Conservation (phyloP, 2,329 filamentous ascomycete species). For the Colletotrichum neosansevieriae region DNA sequence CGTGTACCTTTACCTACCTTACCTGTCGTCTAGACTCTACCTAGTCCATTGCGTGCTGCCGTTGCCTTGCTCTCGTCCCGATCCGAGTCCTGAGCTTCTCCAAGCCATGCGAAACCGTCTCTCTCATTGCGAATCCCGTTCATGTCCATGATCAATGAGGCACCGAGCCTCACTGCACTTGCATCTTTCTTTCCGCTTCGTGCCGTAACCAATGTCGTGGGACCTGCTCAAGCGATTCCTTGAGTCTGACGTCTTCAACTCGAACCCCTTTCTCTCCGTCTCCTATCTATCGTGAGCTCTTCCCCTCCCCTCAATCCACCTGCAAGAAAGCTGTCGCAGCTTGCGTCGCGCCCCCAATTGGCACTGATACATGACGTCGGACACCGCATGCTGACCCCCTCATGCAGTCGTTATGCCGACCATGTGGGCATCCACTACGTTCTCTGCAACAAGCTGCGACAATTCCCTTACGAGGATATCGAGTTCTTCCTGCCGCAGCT, state of each 20-base stretch:
- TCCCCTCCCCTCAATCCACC: slow-evolving; percentile 36
- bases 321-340: slow-evolving; percentile 12
- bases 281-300: slow-evolving; percentile 85
- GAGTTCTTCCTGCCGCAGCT: slow-evolving; percentile 92
- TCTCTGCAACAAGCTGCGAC: slow-evolving; percentile 87
- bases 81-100: slow-evolving; percentile 27
- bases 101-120: slow-evolving; percentile 45
- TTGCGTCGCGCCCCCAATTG: slow-evolving; percentile 8
- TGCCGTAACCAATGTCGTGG: slow-evolving; percentile 75
- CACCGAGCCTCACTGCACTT: slow-evolving; percentile 47
- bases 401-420: slow-evolving; percentile 81
- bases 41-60: slow-evolving; percentile 28
- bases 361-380: slow-evolving; percentile 14
- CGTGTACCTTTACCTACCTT: slow-evolving; percentile 17
- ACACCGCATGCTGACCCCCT: slow-evolving; percentile 26
- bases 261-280: slow-evolving; percentile 88
- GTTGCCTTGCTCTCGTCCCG: slow-evolving; percentile 1
- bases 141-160: slow-evolving; percentile 53
- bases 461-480: slow-evolving; percentile 91
- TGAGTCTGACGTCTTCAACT: slow-evolving; percentile 94
- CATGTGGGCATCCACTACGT: slow-evolving; percentile 93
- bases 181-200: slow-evolving; percentile 45
- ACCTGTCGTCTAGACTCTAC: too few species aligned
- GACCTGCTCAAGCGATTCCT: slow-evolving; percentile 91
- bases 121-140: slow-evolving; percentile 42